A percentile compares a stretch with the other conserved stretches of the same genome.
Conservation (phyloP, 2,329 filamentous ascomycete genomes). For the Xylariales sp. region DNA sequence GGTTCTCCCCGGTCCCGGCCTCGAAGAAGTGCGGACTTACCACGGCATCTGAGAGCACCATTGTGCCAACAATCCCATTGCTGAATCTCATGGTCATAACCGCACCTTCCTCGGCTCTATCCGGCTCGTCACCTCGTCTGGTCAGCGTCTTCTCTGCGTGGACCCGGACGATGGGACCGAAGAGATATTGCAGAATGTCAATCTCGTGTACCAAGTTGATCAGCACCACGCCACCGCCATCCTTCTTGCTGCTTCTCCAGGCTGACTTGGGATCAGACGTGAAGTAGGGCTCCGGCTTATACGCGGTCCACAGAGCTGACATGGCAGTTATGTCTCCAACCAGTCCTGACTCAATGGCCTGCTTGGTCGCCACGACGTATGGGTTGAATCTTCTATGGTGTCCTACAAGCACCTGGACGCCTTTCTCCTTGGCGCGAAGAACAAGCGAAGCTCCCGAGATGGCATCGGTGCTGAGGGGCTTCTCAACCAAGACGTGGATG, state of each 20-base stretch:
- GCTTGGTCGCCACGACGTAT: conserved; percentile 45
- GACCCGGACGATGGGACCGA: conserved; percentile 47
- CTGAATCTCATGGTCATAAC: conserved; percentile 49
- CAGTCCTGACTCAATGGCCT: conserved; percentile 29
- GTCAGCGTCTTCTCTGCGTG: conserved; percentile 42
- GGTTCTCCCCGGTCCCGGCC: conserved; percentile 54
- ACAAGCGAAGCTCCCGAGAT: conserved; percentile 28
- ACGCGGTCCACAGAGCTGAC: conserved; percentile 49
- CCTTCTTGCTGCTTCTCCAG: conserved; percentile 43
- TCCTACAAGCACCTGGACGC: conserved; percentile 46
- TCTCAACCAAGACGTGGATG: conserved; percentile 54
- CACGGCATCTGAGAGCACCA: conserved; percentile 48
- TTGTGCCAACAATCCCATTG: conserved; percentile 51
- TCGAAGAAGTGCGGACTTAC: conserved; percentile 52
- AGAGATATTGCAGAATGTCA: conserved; percentile 52
- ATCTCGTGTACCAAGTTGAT: conserved; percentile 61
- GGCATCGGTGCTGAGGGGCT: conserved; percentile 45
- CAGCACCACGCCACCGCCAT: conserved; percentile 42
- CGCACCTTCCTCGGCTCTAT: conserved; percentile 55
- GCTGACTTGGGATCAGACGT: conserved; percentile 34
- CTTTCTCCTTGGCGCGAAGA: conserved; percentile 16
- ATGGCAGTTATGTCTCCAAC: conserved; percentile 47
- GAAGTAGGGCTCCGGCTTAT: conserved; percentile 49
- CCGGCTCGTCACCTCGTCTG: conserved; percentile 37
- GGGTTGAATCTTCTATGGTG: conserved; percentile 59